Conservation (phyloP, 176 grass and related monocot species). For the Guadua angustifolia region DNA sequence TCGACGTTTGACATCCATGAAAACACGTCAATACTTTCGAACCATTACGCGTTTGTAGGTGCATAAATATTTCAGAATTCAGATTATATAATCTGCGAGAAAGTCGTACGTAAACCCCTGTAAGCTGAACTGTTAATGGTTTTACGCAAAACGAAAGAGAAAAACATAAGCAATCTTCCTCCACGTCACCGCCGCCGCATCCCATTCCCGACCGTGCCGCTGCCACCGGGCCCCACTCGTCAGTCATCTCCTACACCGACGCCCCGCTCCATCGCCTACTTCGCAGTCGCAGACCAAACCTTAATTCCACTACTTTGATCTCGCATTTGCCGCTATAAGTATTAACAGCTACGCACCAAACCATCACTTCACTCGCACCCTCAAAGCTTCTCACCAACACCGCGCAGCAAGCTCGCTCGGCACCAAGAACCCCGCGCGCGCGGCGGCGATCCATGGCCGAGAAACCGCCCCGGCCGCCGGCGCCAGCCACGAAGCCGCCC, state of each 20-base stretch:
- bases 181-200: not conserved
- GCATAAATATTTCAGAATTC: too few species aligned
- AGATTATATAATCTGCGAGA: too few species aligned
- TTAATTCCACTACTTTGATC: not conserved
- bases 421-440: not conserved
- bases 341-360: constrained; percentile 44
- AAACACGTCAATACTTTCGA: not conserved
- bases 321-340: constrained; percentile 35
- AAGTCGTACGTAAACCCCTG: too few species aligned
- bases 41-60: not conserved
- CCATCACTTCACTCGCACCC: constrained; percentile 51
- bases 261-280: not conserved
- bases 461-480: constrained; percentile 36
- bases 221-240: not conserved
- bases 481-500: constrained; percentile 2
- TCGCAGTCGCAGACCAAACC: constrained; percentile 21
- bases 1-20: too few species aligned
- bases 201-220: not conserved
- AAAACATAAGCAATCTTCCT: too few species aligned
- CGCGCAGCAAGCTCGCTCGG: not conserved
- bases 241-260: constrained; percentile 31
- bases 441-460: constrained; percentile 39
- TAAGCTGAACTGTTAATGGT: not conserved
- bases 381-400: constrained; percentile 2
- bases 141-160: not conserved